These are phyloP conservation scores for Mucor circinelloides DNA, from an alignment of 371 early-diverging fungal genomes.

Conservation along the genomic window DNA sequence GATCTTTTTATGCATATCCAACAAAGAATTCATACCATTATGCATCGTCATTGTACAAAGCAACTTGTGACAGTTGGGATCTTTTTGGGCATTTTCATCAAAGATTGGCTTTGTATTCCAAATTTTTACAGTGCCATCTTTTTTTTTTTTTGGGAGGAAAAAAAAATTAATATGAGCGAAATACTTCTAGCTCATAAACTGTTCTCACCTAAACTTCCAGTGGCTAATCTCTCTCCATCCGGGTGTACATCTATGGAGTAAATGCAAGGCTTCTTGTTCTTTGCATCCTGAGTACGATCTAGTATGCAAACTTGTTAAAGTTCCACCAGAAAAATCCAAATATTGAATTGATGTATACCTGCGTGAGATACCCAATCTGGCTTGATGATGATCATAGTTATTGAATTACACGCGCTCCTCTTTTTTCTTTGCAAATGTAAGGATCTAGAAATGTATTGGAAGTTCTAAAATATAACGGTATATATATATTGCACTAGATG, in stretches of 20 bases:
- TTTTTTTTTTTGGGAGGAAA: neutral
- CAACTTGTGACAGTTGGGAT: conserved; percentile 63
- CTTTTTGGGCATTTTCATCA: conserved; percentile 53
- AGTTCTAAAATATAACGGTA: neutral
- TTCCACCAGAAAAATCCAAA: neutral
- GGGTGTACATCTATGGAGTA: conserved; percentile 91
- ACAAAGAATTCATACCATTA: conserved; percentile 59
- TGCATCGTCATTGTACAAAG: conserved; percentile 84
- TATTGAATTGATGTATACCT: conserved; percentile 2
- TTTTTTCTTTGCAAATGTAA: neutral
- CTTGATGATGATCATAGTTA: conserved; percentile 35
- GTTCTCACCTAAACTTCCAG: conserved; percentile 77
- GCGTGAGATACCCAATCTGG: conserved; percentile 44
- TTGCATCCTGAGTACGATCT: conserved; percentile 19
- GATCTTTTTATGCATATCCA: neutral
- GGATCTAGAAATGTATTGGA: neutral
- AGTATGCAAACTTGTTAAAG: neutral
- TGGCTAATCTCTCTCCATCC: conserved; percentile 79
- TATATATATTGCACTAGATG: neutral
- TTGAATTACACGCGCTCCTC: conserved; percentile 1
- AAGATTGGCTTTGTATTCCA: conserved; percentile 79
- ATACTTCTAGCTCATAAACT: neutral
- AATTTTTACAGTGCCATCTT: conserved; percentile 83
- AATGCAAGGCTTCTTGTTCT: conserved; percentile 68
- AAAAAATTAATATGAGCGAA: neutral